A percentile compares a stretch with the other conserved stretches of the same genome.
Conservation (phyloP, 163 green algal genomes). For the Trebouxiophyceae sp. region DNA sequence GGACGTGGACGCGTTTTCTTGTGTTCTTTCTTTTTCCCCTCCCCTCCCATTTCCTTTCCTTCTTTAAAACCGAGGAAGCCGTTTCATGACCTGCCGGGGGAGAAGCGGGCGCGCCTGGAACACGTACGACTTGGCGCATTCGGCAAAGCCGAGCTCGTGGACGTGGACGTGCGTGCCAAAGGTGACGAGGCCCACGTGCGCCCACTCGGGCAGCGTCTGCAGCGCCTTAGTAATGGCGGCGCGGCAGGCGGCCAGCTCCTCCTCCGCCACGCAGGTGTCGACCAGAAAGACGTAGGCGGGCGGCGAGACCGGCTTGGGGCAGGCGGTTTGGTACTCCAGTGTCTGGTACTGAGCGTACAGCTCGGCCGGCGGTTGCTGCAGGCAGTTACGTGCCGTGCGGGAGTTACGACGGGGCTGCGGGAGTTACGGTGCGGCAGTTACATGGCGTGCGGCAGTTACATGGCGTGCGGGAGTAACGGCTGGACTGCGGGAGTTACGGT, state of each 20-base stretch:
- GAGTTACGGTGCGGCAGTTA: too few relatives aligned
- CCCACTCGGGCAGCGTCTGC: constrained; percentile 72
- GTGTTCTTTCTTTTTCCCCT: too few relatives aligned
- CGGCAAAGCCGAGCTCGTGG: constrained; percentile 91
- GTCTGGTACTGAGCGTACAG: constrained; percentile 92
- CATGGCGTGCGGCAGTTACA: too few relatives aligned
- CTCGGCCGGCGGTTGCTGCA: constrained; percentile 82
- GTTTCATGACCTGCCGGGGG: too few relatives aligned
- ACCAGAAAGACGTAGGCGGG: constrained; percentile 96
- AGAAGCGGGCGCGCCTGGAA: constrained; percentile 80
- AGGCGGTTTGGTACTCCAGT: constrained; percentile 86
- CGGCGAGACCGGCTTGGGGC: constrained; percentile 38
- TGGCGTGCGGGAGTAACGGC: too few relatives aligned
- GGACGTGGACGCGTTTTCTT: constrained; percentile 92
- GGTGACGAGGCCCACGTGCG: constrained; percentile 82
- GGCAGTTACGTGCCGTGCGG: too few relatives aligned
- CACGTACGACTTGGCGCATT: constrained; percentile 87
- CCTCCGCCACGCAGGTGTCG: constrained; percentile 89
- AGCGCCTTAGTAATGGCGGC: constrained; percentile 51
- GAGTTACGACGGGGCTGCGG: too few relatives aligned
- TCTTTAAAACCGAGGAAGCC: too few relatives aligned
- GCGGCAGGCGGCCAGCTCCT: constrained; percentile 81
- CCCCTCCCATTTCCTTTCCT: too few relatives aligned
- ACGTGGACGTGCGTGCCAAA: constrained; percentile 93
- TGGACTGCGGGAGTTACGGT: too few relatives aligned